Percentiles rank a stretch among this genome's conserved stretches.
Evolutionary conservation across 2,329 filamentous ascomycete genomes (phyloP).

Genomic region (Coccinonectria pachysandricola): DNA sequence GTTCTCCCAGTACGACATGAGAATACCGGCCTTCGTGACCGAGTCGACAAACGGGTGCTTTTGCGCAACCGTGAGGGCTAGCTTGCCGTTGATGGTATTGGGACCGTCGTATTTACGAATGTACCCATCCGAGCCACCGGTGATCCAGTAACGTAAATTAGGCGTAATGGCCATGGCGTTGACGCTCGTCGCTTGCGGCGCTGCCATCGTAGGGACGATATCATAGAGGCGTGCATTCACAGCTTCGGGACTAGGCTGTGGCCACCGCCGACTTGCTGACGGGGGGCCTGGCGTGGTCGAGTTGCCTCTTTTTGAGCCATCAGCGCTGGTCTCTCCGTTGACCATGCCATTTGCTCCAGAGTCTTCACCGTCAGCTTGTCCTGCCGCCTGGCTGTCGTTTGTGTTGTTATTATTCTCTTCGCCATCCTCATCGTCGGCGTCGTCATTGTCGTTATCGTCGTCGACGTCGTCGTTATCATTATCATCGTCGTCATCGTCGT

Average conservation of each 20-base stretch:
- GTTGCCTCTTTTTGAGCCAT: slow-evolving; percentile 14
- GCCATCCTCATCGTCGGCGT: slow-evolving; percentile 32
- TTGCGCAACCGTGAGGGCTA: slow-evolving; percentile 88
- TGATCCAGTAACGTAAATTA: slow-evolving; percentile 92
- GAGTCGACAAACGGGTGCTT: slow-evolving; percentile 95
- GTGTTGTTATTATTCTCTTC: slow-evolving; percentile 25
- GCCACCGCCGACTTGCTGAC: slow-evolving; percentile 29
- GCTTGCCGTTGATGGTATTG: slow-evolving; percentile 89
- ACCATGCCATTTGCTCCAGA: slow-evolving; percentile 27
- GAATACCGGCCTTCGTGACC: slow-evolving; percentile 85
- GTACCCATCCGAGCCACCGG: slow-evolving; percentile 87
- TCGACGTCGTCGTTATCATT: slow-evolving; percentile 28
- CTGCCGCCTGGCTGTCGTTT: slow-evolving; percentile 19
- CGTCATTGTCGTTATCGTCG: slow-evolving; percentile 30
- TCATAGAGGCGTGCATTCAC: slow-evolving; percentile 76
- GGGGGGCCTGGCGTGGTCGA: slow-evolving; percentile 20
- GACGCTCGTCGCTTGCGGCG: slow-evolving; percentile 89
- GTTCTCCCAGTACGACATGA: slow-evolving; percentile 98
- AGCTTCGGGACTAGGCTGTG: slow-evolving; percentile 64
- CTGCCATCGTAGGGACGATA: slow-evolving; percentile 93
- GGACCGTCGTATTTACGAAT: slow-evolving; percentile 95
- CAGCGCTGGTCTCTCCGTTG: slow-evolving; percentile 21
- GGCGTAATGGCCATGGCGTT: slow-evolving; percentile 87
- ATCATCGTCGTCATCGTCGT: slow-evolving; percentile 26
- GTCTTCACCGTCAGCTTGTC: slow-evolving; percentile 20